Evolutionary conservation across 352 stramenopile genomes (phyloP).

Genomic region (Blastocystis sp.): DNA sequence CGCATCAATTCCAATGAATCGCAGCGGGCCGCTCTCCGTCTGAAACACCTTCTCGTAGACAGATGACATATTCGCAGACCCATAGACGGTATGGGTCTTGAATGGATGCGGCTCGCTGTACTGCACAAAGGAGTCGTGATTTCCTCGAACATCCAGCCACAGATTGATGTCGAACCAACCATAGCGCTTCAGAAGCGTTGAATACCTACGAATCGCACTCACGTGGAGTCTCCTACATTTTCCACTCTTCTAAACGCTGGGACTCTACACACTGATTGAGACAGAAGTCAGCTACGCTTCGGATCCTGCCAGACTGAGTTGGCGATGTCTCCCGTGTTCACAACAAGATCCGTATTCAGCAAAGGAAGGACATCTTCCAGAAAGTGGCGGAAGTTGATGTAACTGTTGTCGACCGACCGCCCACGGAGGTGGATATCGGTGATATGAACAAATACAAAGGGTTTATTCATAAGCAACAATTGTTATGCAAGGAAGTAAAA

Average conservation of each 20-base stretch:
- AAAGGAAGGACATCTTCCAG: conserved; percentile 36
- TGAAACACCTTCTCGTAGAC: conserved; percentile 16
- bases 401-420: neutral
- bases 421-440: conserved; percentile 30
- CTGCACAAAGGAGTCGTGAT: conserved; percentile 45
- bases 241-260: conserved; percentile 8
- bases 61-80: neutral
- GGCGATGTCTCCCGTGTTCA: conserved; percentile 50
- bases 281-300: neutral
- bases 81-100: conserved; percentile 37
- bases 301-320: neutral
- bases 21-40: neutral
- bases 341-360: neutral
- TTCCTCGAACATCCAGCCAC: conserved; percentile 49
- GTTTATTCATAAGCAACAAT: conserved; percentile 23
- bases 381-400: conserved; percentile 46
- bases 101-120: conserved; percentile 7
- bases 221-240: neutral
- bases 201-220: neutral
- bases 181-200: conserved; percentile 2
- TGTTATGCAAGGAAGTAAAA: neutral
- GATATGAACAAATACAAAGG: conserved; percentile 48
- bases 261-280: neutral
- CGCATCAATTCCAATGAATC: conserved; percentile 48
- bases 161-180: neutral